Conservation (phyloP, 345 rosid species). For the Diplotaxis tenuifolia region DNA sequence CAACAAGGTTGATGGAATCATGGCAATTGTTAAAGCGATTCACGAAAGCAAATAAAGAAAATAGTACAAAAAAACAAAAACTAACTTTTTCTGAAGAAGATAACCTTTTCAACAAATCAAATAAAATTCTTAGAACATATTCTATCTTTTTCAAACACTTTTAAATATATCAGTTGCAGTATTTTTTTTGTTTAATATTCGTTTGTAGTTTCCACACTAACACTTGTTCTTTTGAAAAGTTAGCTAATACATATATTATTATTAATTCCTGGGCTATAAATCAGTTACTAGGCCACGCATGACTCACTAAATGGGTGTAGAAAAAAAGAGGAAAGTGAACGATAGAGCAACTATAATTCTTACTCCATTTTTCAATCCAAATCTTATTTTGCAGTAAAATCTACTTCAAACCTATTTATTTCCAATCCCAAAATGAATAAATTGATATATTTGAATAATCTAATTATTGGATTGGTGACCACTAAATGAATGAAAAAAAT, state of each 20-base stretch:
- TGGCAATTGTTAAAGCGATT: background rate
- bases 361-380: too few species aligned
- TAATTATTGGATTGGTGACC: too few species aligned
- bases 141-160: background rate
- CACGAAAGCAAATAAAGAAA: background rate
- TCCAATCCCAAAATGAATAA: too few species aligned
- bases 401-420: too few species aligned
- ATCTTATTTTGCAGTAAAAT: background rate
- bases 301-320: background rate
- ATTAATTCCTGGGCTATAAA: background rate
- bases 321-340: background rate
- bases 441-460: too few species aligned
- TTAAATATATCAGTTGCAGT: too few species aligned
- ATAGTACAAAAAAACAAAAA: slow-evolving; percentile 17
- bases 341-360: too few species aligned
- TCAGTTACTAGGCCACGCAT: background rate
- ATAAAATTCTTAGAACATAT: background rate
- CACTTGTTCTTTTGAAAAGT: slow-evolving; percentile 26
- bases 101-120: background rate
- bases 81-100: background rate
- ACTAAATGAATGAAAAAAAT: too few species aligned
- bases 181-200: too few species aligned
- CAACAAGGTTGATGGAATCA: background rate
- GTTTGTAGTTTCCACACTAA: slow-evolving; percentile 7
- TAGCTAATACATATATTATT: background rate